These are phyloP conservation scores for Arthrobotrys sphaeroides DNA, from an alignment of 2,329 filamentous ascomycete genomes.

Conservation along the genomic window DNA sequence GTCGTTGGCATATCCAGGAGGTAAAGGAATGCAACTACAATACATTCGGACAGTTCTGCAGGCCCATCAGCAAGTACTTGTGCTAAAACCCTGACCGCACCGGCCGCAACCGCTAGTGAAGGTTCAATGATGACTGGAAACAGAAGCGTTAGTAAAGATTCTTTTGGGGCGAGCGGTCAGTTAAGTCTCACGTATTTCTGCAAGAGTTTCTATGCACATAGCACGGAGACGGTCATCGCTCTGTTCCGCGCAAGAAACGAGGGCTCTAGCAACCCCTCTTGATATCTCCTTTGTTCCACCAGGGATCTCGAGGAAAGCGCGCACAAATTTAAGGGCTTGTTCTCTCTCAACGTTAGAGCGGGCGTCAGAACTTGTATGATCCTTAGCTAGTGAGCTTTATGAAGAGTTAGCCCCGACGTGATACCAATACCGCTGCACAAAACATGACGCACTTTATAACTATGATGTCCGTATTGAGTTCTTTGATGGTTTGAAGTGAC, in stretches of 20 bases:
- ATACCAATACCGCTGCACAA: not conserved
- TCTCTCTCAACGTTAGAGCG: conserved; percentile 98
- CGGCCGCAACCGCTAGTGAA: conserved; percentile 79
- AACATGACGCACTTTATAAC: conserved; percentile 72
- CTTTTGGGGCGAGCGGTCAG: not conserved
- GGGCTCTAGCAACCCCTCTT: conserved; percentile 82
- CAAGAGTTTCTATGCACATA: conserved; percentile 91
- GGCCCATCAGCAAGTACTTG: conserved; percentile 89
- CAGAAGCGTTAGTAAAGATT: not conserved
- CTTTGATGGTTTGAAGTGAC: conserved; percentile 86
- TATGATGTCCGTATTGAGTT: conserved; percentile 88
- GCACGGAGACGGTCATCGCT: conserved; percentile 84
- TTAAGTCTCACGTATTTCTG: conserved; percentile 71
- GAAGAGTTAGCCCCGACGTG: not conserved
- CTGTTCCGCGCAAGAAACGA: conserved; percentile 89
- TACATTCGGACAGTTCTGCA: conserved; percentile 90
- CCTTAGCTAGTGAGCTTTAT: conserved; percentile 49
- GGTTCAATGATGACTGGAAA: conserved; percentile 77
- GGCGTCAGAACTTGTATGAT: conserved; percentile 60
- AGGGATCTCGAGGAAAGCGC: conserved; percentile 94
- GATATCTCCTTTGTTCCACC: conserved; percentile 89
- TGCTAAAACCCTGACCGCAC: conserved; percentile 86
- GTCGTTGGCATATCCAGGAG: conserved; percentile 84
- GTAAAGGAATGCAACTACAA: conserved; percentile 87
- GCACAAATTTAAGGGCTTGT: conserved; percentile 94